Evolutionary conservation across 202 grass and related monocot species (phyloP).

Genomic region (Zizania palustris): DNA sequence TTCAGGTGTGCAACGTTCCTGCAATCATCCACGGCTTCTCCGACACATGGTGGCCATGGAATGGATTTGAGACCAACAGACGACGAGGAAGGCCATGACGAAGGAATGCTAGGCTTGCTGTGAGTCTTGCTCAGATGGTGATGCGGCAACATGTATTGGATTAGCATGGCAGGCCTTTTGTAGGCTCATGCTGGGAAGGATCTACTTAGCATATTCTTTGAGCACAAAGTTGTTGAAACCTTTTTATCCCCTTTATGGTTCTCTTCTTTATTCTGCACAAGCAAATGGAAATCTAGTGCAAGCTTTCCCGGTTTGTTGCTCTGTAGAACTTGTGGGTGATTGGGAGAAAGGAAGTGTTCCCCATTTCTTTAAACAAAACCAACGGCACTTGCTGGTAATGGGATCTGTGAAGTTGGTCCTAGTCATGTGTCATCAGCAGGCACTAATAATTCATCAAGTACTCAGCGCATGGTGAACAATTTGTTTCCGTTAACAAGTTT

Average conservation of each 20-base stretch:
- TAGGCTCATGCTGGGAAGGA: slow-evolving; percentile 51
- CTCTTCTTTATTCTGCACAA: slow-evolving; percentile 45
- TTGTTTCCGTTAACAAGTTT: not conserved
- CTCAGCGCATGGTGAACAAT: not conserved
- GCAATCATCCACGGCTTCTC: slow-evolving; percentile 32
- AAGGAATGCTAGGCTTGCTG: not conserved
- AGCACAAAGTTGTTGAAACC: slow-evolving; percentile 42
- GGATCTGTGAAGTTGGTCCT: not conserved
- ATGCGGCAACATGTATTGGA: slow-evolving; percentile 11
- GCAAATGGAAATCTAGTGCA: slow-evolving; percentile 42
- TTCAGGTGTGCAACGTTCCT: slow-evolving; percentile 22
- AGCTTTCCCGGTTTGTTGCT: slow-evolving; percentile 26
- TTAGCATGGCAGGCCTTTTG: slow-evolving; percentile 44
- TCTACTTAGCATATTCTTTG: slow-evolving; percentile 51
- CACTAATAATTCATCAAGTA: not conserved
- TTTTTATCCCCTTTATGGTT: slow-evolving; percentile 31
- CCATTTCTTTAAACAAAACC: not conserved
- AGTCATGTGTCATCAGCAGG: not conserved
- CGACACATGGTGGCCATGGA: not conserved
- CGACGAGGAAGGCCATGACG: slow-evolving; percentile 27
- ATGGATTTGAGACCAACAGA: not conserved
- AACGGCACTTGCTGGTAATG: not conserved
- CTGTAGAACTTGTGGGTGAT: slow-evolving; percentile 40
- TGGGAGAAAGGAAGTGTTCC: slow-evolving; percentile 24
- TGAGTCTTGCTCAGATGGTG: slow-evolving; percentile 2